Base-by-base conservation (phyloP, 208 protist species). In the Crithidia thermophila region DNA sequence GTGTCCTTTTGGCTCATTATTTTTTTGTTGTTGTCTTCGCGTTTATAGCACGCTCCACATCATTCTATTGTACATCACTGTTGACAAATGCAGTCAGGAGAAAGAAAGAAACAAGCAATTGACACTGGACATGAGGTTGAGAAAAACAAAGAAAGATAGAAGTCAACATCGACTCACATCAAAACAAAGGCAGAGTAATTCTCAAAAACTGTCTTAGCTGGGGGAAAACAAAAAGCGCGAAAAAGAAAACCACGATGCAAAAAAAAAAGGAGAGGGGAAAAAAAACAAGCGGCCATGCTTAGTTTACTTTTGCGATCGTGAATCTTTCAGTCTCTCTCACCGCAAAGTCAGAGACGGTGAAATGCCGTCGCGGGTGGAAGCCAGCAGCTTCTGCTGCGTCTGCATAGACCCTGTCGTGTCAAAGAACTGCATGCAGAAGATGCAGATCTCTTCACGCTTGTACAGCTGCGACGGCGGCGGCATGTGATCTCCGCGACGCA, bases 371-470 rank as follows among this genome's bases (percentile, higher is more conserved):
- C 90, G 90, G 57, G 90, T 94, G n/a, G 85, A 90, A 33, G 90
- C 90, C 33, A 96, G 67, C 23, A 96, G 73, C 78, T 93, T 85
- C 60, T 96, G 90, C 51, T 96, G 90, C 1, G 90, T 91, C 56
- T 96, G 87, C 81, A 90, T 85, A 1, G 80, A 60, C 11, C 88
- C 87, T 31, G 81, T 94, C 30, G 83, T 93, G 74, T 95, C 93
- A 62, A 97, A 97, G 58, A 97, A 97, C 76, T 97, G 93, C 93
- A 97, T 97, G 79, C 93, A 97, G 66, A 97, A 97, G 33, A 96
- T 80, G 70, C 93, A 97, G 25, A 97, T 83, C 65, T 97, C 90
- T 53, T 95, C 88, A 27, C 88, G 81, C 70, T 94, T 93, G 81
- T 97, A 97, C 36, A 97, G 73, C 75, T 95, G 88, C 45, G 93